Evolutionary conservation across 148 eudicot species (phyloP).

Genomic region (Talinum fruticosum): DNA sequence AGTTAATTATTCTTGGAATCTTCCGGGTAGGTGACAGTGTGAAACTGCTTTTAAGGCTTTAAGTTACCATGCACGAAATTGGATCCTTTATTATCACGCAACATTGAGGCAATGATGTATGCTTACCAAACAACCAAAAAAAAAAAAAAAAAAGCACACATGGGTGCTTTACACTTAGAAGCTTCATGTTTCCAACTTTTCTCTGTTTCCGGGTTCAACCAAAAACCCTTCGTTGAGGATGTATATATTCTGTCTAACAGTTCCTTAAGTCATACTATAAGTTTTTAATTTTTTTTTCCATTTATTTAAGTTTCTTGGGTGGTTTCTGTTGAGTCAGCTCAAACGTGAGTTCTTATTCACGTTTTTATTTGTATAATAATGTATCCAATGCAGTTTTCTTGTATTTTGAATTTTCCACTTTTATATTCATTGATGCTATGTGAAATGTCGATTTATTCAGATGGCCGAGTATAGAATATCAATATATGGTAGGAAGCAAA

Average conservation of each 20-base stretch:
- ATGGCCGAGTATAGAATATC: constrained; percentile 99
- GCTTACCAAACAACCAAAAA: background rate
- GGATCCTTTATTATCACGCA: background rate
- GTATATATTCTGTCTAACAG: background rate
- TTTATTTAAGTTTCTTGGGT: background rate
- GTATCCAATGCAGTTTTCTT: background rate
- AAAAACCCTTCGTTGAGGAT: too few relatives aligned
- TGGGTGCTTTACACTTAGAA: background rate
- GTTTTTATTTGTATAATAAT: background rate
- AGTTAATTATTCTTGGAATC: too few relatives aligned
- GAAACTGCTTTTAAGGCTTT: too few relatives aligned
- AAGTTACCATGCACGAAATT: too few relatives aligned
- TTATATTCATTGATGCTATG: background rate
- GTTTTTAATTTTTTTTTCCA: background rate
- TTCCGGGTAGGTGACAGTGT: background rate
- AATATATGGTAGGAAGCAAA: constrained; percentile 93
- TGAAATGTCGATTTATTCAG: constrained; percentile 38
- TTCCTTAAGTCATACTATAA: background rate
- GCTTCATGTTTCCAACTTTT: background rate
- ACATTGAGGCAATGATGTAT: background rate
- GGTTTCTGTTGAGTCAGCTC: background rate
- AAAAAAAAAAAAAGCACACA: background rate
- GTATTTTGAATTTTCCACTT: background rate
- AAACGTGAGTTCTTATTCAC: background rate
- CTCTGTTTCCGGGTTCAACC: background rate